A percentile compares a stretch with the other conserved stretches of the same genome.
These are phyloP conservation scores for Cyanidium caldarium DNA, from an alignment of 23 red algal genomes.

Conservation along the genomic window DNA sequence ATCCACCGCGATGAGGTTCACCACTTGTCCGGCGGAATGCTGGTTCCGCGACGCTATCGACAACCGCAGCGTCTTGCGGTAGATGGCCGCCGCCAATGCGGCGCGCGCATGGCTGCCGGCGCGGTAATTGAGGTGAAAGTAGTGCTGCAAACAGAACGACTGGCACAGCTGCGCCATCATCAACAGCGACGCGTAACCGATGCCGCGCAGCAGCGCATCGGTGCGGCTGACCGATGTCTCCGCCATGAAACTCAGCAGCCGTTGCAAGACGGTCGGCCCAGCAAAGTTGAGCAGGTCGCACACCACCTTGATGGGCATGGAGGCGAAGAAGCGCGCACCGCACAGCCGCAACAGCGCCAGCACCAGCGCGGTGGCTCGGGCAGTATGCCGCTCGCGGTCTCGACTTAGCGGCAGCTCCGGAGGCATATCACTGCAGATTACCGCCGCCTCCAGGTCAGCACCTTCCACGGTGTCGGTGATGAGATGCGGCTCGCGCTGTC, in stretches of 20 bases:
- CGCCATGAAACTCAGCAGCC: neutral
- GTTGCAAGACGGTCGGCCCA: neutral
- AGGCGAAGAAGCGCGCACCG: neutral
- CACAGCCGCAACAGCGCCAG: neutral
- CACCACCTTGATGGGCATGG: neutral
- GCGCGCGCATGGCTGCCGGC: slow-evolving; percentile 6
- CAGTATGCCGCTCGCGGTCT: neutral
- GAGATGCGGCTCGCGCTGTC: neutral
- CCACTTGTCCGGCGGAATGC: slow-evolving; percentile 11
- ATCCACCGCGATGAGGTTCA: slow-evolving; percentile 24
- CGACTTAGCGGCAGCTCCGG: neutral
- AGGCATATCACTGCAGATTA: too few species aligned
- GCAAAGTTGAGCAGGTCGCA: slow-evolving; percentile 7
- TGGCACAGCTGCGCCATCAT: neutral
- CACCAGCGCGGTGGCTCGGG: neutral
- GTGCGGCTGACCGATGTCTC: neutral
- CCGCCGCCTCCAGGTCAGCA: neutral
- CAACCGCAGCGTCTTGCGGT: slow-evolving; percentile 16
- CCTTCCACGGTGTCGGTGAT: neutral
- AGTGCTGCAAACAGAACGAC: neutral
- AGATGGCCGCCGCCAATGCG: slow-evolving; percentile 12
- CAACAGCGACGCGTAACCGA: neutral
- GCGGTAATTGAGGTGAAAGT: neutral
- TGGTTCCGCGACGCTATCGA: slow-evolving; percentile 8
- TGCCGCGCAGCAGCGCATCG: neutral